These are phyloP conservation scores for Persicaria tinctoria DNA, from an alignment of 148 eudicot genomes.

Conservation along the genomic window DNA sequence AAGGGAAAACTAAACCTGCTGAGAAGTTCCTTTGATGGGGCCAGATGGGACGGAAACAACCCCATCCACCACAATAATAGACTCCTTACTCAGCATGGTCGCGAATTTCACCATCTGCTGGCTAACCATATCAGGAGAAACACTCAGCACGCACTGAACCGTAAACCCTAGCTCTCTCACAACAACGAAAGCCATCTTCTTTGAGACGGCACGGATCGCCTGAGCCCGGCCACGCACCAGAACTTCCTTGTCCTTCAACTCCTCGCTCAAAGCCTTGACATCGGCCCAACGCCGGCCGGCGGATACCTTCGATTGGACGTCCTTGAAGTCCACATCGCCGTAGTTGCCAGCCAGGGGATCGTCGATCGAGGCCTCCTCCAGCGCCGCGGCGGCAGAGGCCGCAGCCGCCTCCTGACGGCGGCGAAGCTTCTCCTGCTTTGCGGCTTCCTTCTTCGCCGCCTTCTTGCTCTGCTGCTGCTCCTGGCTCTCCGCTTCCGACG, in stretches of 20 bases:
- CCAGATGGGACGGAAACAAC: conserved; percentile 46
- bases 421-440: conserved; percentile 48
- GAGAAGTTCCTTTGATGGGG: conserved; percentile 57
- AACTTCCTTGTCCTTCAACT: conserved; percentile 32
- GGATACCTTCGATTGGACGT: conserved; percentile 46
- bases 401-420: conserved; percentile 37
- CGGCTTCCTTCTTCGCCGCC: conserved; percentile 61
- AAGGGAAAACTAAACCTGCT: conserved; percentile 38
- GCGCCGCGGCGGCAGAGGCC: conserved; percentile 31
- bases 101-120: conserved; percentile 70
- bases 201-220: conserved; percentile 59
- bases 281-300: conserved; percentile 46
- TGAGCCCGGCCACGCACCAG: conserved; percentile 58
- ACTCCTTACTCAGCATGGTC: conserved; percentile 48
- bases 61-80: conserved; percentile 59
- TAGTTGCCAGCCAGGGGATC: conserved; percentile 60
- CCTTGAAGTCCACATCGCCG: conserved; percentile 51
- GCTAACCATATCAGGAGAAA: conserved; percentile 45
- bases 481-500: neutral
- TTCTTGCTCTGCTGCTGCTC: conserved; percentile 36
- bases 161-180: conserved; percentile 58
- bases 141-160: conserved; percentile 72
- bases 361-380: conserved; percentile 24
- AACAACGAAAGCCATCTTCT: conserved; percentile 75
- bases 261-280: conserved; percentile 28